These are phyloP conservation scores for Aspergillus sclerotialis DNA, from an alignment of 2,329 filamentous ascomycete genomes.

Conservation along the genomic window DNA sequence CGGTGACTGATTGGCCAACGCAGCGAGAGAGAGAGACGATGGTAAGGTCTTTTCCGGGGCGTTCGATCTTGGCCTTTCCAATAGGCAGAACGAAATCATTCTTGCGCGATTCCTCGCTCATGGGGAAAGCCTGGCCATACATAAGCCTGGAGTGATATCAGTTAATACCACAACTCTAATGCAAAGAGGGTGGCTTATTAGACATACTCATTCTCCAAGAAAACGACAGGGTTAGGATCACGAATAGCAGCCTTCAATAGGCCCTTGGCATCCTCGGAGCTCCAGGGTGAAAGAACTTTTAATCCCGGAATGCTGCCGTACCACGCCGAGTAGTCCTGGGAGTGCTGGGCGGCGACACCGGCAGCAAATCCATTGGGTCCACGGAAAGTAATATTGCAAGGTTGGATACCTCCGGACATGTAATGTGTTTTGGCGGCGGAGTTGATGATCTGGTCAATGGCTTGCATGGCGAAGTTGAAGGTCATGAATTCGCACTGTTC, in stretches of 20 bases:
- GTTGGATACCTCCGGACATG: conserved; percentile 99
- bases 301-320: conserved; percentile 96
- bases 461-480: conserved; percentile 99
- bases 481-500: conserved; percentile 97
- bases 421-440: conserved; percentile 98
- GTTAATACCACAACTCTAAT: too few species aligned
- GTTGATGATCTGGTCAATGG: conserved; percentile 99
- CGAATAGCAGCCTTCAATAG: conserved; percentile 95
- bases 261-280: conserved; percentile 96
- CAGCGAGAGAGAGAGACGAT: conserved; percentile 92
- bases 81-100: conserved; percentile 96
- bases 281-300: conserved; percentile 96
- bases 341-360: conserved; percentile 95
- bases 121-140: conserved; percentile 91
- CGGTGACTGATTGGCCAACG: conserved; percentile 82
- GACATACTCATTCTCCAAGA: conserved; percentile 73
- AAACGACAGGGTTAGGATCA: conserved; percentile 93
- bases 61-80: conserved; percentile 99
- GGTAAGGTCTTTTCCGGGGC: conserved; percentile 89
- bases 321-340: conserved; percentile 97
- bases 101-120: conserved; percentile 94
- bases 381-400: conserved; percentile 99
- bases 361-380: conserved; percentile 96
- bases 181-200: too few species aligned
- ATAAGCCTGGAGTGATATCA: conserved; percentile 52